Evolutionary conservation across 2,329 filamentous ascomycete genomes (phyloP).

Genomic region (Xylaria sp.): DNA sequence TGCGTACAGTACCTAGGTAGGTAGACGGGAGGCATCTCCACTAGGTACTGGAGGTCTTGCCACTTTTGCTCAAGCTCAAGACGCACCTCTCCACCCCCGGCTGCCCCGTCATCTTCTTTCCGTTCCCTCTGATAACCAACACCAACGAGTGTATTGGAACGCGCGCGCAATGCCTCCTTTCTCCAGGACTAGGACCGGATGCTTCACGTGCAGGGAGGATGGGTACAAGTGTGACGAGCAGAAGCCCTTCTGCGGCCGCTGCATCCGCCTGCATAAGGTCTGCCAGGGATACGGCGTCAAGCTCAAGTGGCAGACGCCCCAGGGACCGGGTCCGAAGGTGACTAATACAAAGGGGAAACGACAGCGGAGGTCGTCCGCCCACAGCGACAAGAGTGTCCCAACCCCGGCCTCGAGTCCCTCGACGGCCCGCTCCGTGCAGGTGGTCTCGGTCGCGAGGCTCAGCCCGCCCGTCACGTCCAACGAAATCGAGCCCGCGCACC

Average conservation of each 20-base stretch:
- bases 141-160: constrained; percentile 2
- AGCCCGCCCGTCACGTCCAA: constrained; percentile 18
- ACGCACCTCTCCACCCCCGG: neutral
- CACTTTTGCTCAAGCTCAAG: neutral
- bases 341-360: constrained; percentile 9
- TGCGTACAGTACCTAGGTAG: too few species aligned
- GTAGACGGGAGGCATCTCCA: too few species aligned
- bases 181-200: constrained; percentile 35
- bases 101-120: neutral
- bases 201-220: constrained; percentile 36
- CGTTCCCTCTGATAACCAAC: constrained; percentile 2
- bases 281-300: constrained; percentile 38
- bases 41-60: constrained; percentile 1
- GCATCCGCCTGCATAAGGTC: constrained; percentile 33
- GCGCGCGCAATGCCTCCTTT: constrained; percentile 25
- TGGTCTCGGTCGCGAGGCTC: constrained; percentile 1
- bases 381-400: neutral
- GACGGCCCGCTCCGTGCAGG: neutral
- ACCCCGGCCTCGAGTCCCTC: neutral
- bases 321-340: constrained; percentile 8
- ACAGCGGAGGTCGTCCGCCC: constrained; percentile 5
- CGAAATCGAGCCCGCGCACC: constrained; percentile 15
- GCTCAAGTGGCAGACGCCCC: constrained; percentile 34
- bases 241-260: constrained; percentile 36
- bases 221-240: constrained; percentile 41